These are phyloP conservation scores for Irpex sp. DNA, from an alignment of 1,284 basidiomycete genomes.

Conservation along the genomic window DNA sequence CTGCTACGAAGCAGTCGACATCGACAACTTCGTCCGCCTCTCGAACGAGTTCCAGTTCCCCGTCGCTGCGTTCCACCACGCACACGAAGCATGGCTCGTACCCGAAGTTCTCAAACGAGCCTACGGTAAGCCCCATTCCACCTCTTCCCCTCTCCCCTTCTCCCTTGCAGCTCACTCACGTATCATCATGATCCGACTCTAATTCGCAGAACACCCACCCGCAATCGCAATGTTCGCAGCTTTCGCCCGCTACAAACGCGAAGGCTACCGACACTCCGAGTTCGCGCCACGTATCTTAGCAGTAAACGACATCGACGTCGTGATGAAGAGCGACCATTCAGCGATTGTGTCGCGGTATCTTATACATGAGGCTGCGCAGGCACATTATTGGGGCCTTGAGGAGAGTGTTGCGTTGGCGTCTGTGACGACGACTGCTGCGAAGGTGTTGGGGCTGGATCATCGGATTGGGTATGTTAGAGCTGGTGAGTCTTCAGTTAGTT, in stretches of 20 bases:
- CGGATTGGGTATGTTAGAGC: conserved; percentile 58
- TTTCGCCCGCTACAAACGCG: conserved; percentile 63
- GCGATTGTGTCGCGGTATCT: conserved; percentile 64
- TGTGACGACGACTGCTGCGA: conserved; percentile 64
- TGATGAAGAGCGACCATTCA: conserved; percentile 76
- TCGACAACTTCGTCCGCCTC: conserved; percentile 62
- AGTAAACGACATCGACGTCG: conserved; percentile 60
- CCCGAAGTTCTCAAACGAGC: conserved; percentile 53
- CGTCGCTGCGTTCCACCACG: conserved; percentile 54
- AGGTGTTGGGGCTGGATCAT: conserved; percentile 60
- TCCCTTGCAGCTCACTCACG: neutral
- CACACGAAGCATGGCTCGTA: conserved; percentile 56
- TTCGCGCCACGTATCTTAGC: conserved; percentile 75
- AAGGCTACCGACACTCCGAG: conserved; percentile 75
- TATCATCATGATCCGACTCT: too few relatives aligned
- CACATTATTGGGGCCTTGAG: conserved; percentile 54
- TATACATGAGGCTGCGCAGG: conserved; percentile 69
- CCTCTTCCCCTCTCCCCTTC: too few relatives aligned
- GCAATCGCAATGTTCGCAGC: conserved; percentile 59
- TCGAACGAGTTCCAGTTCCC: conserved; percentile 49
- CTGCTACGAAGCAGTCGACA: conserved; percentile 80
- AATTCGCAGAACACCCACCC: conserved; percentile 41
- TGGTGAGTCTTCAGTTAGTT: conserved; percentile 30
- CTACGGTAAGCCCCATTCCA: conserved; percentile 38
- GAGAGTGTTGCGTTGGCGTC: conserved; percentile 44